Percentiles rank a stretch among this genome's conserved stretches.
phyloP scores from a whole-genome alignment of 2,329 filamentous ascomycete species.

The Acrodontium crateriforme region DNA sequence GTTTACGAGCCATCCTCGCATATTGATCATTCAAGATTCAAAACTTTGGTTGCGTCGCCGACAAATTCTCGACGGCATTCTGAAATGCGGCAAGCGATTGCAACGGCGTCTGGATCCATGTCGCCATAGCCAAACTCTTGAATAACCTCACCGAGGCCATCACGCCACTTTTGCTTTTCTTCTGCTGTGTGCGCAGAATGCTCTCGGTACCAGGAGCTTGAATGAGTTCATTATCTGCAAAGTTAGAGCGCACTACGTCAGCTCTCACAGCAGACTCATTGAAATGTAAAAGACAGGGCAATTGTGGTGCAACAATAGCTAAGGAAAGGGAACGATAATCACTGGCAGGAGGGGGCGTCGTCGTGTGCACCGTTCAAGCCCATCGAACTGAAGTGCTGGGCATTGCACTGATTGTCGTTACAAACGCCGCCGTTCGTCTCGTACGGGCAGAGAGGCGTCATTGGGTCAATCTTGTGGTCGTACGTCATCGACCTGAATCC shows the following conservation, averaged over 20 bases:
- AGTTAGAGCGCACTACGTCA: slow-evolving; percentile 19
- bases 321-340: slow-evolving; percentile 1
- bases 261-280: too few relatives aligned
- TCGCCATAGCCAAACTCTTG: slow-evolving; percentile 45
- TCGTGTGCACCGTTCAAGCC: slow-evolving; percentile 57
- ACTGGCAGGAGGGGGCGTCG: slow-evolving; percentile 1
- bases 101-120: slow-evolving; percentile 47
- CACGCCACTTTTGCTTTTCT: slow-evolving; percentile 35
- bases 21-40: slow-evolving; percentile 23
- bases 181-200: slow-evolving; percentile 13
- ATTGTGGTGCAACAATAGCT: slow-evolving; percentile 1
- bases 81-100: slow-evolving; percentile 53
- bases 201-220: slow-evolving; percentile 15
- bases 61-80: slow-evolving; percentile 52
- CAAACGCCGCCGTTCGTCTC: slow-evolving; percentile 60
- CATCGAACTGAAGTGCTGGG: slow-evolving; percentile 69
- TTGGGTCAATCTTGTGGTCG: slow-evolving; percentile 74
- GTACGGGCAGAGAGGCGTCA: slow-evolving; percentile 60
- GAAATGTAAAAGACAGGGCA: not conserved
- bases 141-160: slow-evolving; percentile 48
- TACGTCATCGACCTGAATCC: slow-evolving; percentile 86
- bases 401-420: slow-evolving; percentile 58
- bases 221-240: slow-evolving; percentile 20
- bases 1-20: too few relatives aligned
- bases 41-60: slow-evolving; percentile 48